Conservation (phyloP, 768 basidiomycete genomes). For the Sutorius australiensis region DNA sequence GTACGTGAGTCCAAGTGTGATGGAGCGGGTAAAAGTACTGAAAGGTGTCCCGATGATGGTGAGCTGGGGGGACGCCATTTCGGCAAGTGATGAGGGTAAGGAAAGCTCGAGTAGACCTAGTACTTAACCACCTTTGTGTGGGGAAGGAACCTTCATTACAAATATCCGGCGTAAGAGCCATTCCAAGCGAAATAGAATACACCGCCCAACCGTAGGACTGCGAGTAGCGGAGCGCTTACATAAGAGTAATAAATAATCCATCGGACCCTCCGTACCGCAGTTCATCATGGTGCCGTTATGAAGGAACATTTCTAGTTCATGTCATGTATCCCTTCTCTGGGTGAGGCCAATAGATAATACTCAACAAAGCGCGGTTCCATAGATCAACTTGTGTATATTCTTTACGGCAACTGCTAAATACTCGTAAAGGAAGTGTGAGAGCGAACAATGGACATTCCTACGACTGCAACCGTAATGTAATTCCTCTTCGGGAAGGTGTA, state of each 20-base stretch:
- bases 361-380: neutral
- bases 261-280: too few species aligned
- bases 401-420: neutral
- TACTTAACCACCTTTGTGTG: slow-evolving; percentile 4
- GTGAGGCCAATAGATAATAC: neutral
- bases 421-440: neutral
- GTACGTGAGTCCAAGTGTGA: slow-evolving; percentile 29
- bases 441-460: neutral
- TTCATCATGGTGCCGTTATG: neutral
- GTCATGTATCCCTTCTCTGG: neutral
- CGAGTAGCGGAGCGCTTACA: neutral
- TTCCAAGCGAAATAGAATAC: neutral
- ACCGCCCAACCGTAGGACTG: neutral
- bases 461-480: neutral
- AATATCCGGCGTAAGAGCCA: neutral
- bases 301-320: neutral
- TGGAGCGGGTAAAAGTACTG: slow-evolving; percentile 32
- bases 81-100: neutral
- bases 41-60: slow-evolving; percentile 32
- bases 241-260: too few species aligned
- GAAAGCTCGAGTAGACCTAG: too few species aligned
- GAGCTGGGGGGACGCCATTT: slow-evolving; percentile 20
- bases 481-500: slow-evolving; percentile 4
- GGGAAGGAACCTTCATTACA: neutral
- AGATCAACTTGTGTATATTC: neutral